These are phyloP conservation scores for Phialocephala subalpina DNA, from an alignment of 2,329 filamentous ascomycete species.

Conservation along the genomic window DNA sequence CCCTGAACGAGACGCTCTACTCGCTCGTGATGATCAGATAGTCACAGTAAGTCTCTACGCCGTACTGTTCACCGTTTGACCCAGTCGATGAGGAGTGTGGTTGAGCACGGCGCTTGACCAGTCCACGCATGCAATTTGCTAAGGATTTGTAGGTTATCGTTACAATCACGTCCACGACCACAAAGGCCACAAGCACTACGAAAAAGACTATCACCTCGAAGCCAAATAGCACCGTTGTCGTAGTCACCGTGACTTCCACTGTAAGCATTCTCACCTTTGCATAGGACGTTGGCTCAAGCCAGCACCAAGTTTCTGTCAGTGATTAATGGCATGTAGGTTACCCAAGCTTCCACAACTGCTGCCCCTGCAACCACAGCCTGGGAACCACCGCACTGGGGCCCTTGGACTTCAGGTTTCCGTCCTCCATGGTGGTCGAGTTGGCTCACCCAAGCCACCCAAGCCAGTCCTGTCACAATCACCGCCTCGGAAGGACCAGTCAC, in stretches of 20 bases:
- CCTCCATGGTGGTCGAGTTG: conserved; percentile 8
- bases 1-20: not conserved
- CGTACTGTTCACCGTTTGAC: not conserved
- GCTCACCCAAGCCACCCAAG: not conserved
- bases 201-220: not conserved
- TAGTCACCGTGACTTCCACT: not conserved
- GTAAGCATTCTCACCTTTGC: not conserved
- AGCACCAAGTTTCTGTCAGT: not conserved
- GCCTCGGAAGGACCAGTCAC: not conserved
- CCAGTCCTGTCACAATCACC: not conserved
- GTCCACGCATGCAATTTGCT: not conserved
- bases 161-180: conserved; percentile 6
- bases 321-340: not conserved
- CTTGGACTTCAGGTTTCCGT: not conserved
- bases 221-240: not conserved
- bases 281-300: not conserved
- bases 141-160: not conserved
- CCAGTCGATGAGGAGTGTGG: not conserved
- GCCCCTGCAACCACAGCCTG: not conserved
- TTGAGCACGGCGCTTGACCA: not conserved
- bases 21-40: not conserved
- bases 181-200: not conserved
- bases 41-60: conserved; percentile 6
- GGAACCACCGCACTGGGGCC: not conserved
- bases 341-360: not conserved